Percentiles rank a stretch among this genome's conserved stretches.
Conservation (phyloP, 1,284 basidiomycete genomes). For the Ceratobasidium sp. region DNA sequence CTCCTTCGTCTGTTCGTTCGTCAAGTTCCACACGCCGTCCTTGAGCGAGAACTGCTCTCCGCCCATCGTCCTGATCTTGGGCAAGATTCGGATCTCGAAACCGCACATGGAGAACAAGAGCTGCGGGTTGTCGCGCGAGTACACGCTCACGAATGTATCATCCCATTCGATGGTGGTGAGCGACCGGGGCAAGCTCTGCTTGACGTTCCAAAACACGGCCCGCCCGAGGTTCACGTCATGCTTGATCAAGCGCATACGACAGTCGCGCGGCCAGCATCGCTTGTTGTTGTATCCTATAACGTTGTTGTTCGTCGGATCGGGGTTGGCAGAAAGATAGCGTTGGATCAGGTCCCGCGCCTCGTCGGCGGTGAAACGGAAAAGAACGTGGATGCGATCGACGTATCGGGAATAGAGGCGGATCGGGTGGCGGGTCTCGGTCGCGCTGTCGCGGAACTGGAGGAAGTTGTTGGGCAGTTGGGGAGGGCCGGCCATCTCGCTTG, state of each 20-base stretch:
- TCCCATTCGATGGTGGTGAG: slow-evolving; percentile 99
- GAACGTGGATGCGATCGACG: slow-evolving; percentile 91
- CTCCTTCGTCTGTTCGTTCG: slow-evolving; percentile 96
- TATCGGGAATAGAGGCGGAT: slow-evolving; percentile 96
- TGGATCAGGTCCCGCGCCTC: slow-evolving; percentile 98
- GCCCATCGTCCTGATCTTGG: slow-evolving; percentile 93
- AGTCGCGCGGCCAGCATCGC: slow-evolving; percentile 98
- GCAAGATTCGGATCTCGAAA: slow-evolving; percentile 97
- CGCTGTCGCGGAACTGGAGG: slow-evolving; percentile 92
- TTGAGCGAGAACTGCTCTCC: slow-evolving; percentile 96
- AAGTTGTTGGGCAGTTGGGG: slow-evolving; percentile 97
- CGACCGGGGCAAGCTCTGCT: slow-evolving; percentile 95
- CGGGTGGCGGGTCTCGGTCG: slow-evolving; percentile 93
- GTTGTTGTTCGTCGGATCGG: slow-evolving; percentile 98
- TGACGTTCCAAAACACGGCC: slow-evolving; percentile 99
- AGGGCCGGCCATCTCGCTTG: slow-evolving; percentile 96
- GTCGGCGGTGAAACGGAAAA: slow-evolving; percentile 98
- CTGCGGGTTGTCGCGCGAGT: slow-evolving; percentile 98
- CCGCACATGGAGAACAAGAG: slow-evolving; percentile 98
- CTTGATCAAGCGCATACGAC: slow-evolving; percentile 99
- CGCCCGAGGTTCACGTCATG: slow-evolving; percentile 99
- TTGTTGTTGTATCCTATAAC: slow-evolving; percentile 99
- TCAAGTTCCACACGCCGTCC: slow-evolving; percentile 98
- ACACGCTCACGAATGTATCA: slow-evolving; percentile 95
- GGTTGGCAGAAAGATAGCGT: slow-evolving; percentile 95